Conservation (phyloP, 2,329 filamentous ascomycete species). For the Venturia oleaginea region DNA sequence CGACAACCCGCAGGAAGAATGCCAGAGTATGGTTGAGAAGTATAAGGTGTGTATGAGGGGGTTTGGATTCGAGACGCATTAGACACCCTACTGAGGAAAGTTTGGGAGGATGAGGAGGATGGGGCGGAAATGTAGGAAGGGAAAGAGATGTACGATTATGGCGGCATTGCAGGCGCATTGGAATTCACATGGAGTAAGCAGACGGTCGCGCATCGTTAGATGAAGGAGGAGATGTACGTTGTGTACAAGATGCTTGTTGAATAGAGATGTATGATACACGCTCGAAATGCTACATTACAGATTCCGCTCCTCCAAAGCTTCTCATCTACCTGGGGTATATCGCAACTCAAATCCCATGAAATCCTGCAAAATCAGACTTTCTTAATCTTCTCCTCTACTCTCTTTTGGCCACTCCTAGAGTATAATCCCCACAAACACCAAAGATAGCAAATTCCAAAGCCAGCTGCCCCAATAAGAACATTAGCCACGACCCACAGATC, state of each 20-base stretch:
- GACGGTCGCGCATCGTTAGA: not conserved
- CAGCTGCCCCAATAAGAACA: conserved; percentile 73
- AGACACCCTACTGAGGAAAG: not conserved
- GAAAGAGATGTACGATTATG: not conserved
- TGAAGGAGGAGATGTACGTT: not conserved
- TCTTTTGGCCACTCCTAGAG: conserved; percentile 45
- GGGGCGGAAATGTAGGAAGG: not conserved
- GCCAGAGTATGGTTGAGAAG: conserved; percentile 69
- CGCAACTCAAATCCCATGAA: not conserved
- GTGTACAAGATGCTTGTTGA: not conserved
- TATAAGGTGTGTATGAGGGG: conserved; percentile 90
- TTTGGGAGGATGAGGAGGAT: not conserved
- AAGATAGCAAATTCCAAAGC: conserved; percentile 78
- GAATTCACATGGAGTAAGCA: not conserved
- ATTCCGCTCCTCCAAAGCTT: conserved; percentile 6
- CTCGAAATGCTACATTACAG: conserved; percentile 1
- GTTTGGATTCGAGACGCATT: conserved; percentile 67
- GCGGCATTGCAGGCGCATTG: conserved; percentile 1
- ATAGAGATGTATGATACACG: not conserved
- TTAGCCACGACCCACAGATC: conserved; percentile 94
- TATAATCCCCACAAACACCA: conserved; percentile 75
- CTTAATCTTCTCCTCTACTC: conserved; percentile 9
- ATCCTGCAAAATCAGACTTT: not conserved
- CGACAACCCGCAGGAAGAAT: conserved; percentile 74
- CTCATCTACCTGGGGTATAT: conserved; percentile 6